Percentiles rank a stretch among this genome's conserved stretches.
Conservation (phyloP, 1,284 basidiomycete species). For the Cryptococcus amylolentus region DNA sequence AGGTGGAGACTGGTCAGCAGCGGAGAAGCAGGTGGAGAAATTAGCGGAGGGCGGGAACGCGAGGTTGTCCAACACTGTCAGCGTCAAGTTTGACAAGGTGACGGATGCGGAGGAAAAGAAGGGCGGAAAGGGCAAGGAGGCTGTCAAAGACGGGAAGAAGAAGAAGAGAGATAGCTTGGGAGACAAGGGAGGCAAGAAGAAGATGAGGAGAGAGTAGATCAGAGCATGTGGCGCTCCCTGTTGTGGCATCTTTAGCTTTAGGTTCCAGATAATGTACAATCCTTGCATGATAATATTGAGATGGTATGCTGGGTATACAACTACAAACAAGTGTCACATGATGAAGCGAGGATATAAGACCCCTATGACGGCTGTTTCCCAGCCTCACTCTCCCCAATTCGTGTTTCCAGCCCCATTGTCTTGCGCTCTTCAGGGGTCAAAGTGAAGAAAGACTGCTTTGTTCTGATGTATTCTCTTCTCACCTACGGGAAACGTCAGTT, state of each 20-base stretch:
- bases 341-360: neutral
- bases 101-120: constrained; percentile 52
- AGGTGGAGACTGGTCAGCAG: constrained; percentile 66
- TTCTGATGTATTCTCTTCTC: constrained; percentile 4
- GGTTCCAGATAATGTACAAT: neutral
- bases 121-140: constrained; percentile 55
- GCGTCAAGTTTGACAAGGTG: constrained; percentile 60
- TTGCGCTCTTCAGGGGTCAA: constrained; percentile 9
- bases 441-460: constrained; percentile 9
- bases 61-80: constrained; percentile 66
- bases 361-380: constrained; percentile 1
- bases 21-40: constrained; percentile 65
- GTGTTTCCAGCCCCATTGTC: constrained; percentile 7
- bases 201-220: neutral
- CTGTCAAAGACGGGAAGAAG: constrained; percentile 19
- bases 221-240: neutral
- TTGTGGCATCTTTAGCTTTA: neutral
- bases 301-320: neutral
- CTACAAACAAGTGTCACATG: too few relatives aligned
- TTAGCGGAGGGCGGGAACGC: constrained; percentile 51
- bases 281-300: neutral
- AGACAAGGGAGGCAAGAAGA: constrained; percentile 16
- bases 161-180: constrained; percentile 38
- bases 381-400: neutral
- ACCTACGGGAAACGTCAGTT: constrained; percentile 3